Base-by-base conservation (phyloP, 768 basidiomycete species). In the Pulveroboletus sp. region DNA sequence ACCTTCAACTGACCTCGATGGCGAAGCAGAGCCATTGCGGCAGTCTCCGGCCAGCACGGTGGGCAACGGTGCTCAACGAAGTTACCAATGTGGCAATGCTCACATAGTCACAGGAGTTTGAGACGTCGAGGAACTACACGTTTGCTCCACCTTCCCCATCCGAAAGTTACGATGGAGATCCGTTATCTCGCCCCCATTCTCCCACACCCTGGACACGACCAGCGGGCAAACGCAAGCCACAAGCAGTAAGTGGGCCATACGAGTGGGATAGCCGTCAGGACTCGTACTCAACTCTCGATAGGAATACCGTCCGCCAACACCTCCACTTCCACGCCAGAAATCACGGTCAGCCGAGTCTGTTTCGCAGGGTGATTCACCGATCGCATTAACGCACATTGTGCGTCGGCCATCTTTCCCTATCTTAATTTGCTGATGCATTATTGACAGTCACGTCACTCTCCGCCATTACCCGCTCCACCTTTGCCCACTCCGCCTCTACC, bases 261-360 rank as follows among this genome's bases (percentile, higher is more conserved):
- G 17, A 32, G 40, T 45, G 32, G 39, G 43, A 46, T 43, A n/a
- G 28, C 17, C 14, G 41, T 41, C 11, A 26, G 28, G 17, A 44
- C 48, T 21, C 21, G 21, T 21, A 21, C 21, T 53, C 45, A 49
- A 40, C 37, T 30, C 36, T 58, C 14, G 43, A 5, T 47, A 80
- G 80, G 64, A 71, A 31, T 82, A 79, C 61, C 74, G 80, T n/a
- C 79, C 80, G 39, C 80, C 80, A 5, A 82, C 80, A 1, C 80
- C 80, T 3, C 80, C 80, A 26, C 64, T 80, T 24, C 73, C 71
- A 31, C 65, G 68, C 39, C 71, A 69, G 57, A 70, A 68, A 59
- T 67, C 62, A 28, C 67, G 63, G 41, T 64, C 61, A n/a, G 42
- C 47, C 12, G 66, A 65, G 35, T 56, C 57, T 30, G 0, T 50